Evolutionary conservation across 108 stramenopile genomes (phyloP).

Genomic region (Nannochloropsis gaditana): DNA sequence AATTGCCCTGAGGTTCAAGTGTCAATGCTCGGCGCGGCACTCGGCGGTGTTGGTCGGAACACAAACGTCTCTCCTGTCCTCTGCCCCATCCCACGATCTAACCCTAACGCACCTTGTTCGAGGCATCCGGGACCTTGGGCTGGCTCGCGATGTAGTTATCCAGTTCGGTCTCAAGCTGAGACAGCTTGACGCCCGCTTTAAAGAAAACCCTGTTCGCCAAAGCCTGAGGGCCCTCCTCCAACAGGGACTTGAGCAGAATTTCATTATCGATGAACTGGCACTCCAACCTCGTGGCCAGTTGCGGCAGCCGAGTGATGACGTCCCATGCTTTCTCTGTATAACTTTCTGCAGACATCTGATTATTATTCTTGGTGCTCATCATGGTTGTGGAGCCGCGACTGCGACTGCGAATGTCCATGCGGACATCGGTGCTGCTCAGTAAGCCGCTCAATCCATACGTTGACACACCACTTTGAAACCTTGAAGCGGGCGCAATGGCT

Average conservation of each 20-base stretch:
- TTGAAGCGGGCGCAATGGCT: too few relatives aligned
- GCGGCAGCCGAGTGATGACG: constrained; percentile 47
- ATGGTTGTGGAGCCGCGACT: not conserved
- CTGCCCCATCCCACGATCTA: constrained; percentile 3
- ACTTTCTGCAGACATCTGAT: constrained; percentile 32
- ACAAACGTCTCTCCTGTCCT: not conserved
- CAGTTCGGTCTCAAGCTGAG: constrained; percentile 34
- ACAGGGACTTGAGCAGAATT: constrained; percentile 48
- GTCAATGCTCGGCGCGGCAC: too few relatives aligned
- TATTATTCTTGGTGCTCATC: constrained; percentile 20
- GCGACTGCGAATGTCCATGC: not conserved
- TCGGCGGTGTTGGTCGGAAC: not conserved
- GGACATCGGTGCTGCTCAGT: not conserved
- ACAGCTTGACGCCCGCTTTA: constrained; percentile 49
- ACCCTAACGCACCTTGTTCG: not conserved
- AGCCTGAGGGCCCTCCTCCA: constrained; percentile 47
- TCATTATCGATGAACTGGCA: constrained; percentile 47
- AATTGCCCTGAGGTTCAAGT: too few relatives aligned
- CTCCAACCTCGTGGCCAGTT: constrained; percentile 34
- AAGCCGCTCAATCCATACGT: not conserved
- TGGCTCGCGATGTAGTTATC: constrained; percentile 34
- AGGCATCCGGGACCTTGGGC: constrained; percentile 15
- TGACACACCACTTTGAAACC: not conserved
- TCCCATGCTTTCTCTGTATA: constrained; percentile 59
- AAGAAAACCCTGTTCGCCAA: constrained; percentile 50